Evolutionary conservation across 495 filamentous ascomycete species (phyloP), one percentile per base, ranked within the genome.

Genomic region (Penicillium cataractarum): DNA sequence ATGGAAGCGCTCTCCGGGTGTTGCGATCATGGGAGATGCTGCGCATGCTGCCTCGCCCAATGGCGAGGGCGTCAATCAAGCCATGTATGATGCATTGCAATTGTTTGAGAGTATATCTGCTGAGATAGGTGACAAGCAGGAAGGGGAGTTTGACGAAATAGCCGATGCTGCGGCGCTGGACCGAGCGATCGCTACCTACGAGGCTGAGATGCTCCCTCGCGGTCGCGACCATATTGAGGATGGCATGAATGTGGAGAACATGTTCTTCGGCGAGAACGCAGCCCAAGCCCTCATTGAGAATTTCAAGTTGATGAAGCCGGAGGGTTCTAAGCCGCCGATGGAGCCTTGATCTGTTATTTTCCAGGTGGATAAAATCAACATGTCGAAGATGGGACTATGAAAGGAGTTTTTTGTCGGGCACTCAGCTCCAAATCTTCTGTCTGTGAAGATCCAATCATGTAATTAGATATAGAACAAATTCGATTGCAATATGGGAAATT

Each of bases 181-280:
- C 22, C 66, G 62, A 6, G 66, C 59, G 13, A 58, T 68, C 33
- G 19, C 22, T 26, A 33, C 63, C 13, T 68, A 68, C 56, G 66
- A 68, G 50, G 58, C 58, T 8, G 58, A 63, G 12, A 68, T 68
- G 66, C 55, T 50, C 4, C 62, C 62, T 54, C 66, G 60, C 2
- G 66, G 55, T 8, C 51, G 53, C 2, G 62, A 63, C 2, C 57
- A 40, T 13, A 63, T 68, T 10, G 32, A 32, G 35, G 55, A 62
- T 39, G 46, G 58, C 10, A 55, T 68, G 8, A 55, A 55, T 4
- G 51, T 65, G 31, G 60, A 62, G 19, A 49, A 33, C 0, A 49
- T 63, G 40, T 62, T 68, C 42, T 68, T 58, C 8, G 40, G 33
- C 15, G 55, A 68, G 17, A 56, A 62, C 40, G 62, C 58, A 5